A percentile compares a stretch with the other conserved stretches of the same genome.
Conservation (phyloP, 306 rosid species). For the Vigna radiata region DNA sequence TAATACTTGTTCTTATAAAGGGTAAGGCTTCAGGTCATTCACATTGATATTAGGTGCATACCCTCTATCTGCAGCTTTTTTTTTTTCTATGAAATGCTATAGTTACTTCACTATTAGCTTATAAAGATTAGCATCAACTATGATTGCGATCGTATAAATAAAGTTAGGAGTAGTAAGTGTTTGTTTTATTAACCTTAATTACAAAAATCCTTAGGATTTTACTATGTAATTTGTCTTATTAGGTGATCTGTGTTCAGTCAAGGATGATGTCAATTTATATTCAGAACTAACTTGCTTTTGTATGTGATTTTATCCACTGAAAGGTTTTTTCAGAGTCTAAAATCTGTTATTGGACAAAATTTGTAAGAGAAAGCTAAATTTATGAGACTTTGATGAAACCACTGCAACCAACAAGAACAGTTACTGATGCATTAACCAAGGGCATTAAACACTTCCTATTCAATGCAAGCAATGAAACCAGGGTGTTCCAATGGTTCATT, state of each 20-base stretch:
- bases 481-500: not conserved
- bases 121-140: not conserved
- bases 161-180: not conserved
- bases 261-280: not conserved
- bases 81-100: not conserved
- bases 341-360: not conserved
- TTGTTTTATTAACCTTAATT: not conserved
- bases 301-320: not conserved
- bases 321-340: not conserved
- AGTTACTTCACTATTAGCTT: not conserved
- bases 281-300: not conserved
- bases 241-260: not conserved
- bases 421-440: not conserved
- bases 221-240: not conserved
- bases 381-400: not conserved
- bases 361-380: not conserved
- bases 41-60: slow-evolving; percentile 13
- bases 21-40: slow-evolving; percentile 28
- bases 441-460: not conserved
- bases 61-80: slow-evolving; percentile 17
- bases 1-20: slow-evolving; percentile 29
- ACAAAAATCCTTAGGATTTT: not conserved
- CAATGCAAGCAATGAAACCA: not conserved
- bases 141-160: not conserved
- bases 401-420: not conserved